Evolutionary conservation across 192 early-diverging fungal genomes (phyloP).

Genomic region (Lunasporangiospora selenospora): DNA sequence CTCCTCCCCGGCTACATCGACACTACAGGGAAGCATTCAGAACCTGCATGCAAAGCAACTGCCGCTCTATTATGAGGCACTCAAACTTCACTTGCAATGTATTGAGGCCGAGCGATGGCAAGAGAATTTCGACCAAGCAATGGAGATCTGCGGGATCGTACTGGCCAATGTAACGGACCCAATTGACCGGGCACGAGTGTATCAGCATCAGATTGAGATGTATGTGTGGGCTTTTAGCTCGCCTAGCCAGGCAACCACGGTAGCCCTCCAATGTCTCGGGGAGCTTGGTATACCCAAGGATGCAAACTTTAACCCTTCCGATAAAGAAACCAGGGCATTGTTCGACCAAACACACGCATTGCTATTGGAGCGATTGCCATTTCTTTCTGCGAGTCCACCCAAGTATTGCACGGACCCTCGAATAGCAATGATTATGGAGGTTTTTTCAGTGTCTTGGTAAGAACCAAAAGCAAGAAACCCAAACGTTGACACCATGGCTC

Average conservation of each 20-base stretch:
- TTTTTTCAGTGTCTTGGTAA: constrained; percentile 27
- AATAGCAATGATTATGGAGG: constrained; percentile 44
- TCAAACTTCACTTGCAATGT: constrained; percentile 39
- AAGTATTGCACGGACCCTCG: constrained; percentile 16
- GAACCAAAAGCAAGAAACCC: too few species aligned
- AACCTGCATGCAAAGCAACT: not conserved
- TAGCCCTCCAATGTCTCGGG: constrained; percentile 22
- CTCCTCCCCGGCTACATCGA: not conserved
- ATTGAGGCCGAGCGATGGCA: constrained; percentile 46
- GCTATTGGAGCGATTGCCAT: constrained; percentile 27
- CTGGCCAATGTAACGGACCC: constrained; percentile 28
- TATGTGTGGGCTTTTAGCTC: constrained; percentile 38
- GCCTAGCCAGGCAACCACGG: constrained; percentile 11
- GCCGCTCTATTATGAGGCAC: constrained; percentile 26
- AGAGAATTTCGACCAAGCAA: constrained; percentile 39
- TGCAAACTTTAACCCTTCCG: constrained; percentile 12
- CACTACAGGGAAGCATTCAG: not conserved
- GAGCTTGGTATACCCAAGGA: constrained; percentile 23
- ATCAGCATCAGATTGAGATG: constrained; percentile 47
- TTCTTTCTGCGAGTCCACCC: constrained; percentile 15
- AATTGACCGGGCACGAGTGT: constrained; percentile 34
- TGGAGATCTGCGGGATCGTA: constrained; percentile 31
- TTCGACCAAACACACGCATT: constrained; percentile 26
- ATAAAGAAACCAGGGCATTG: constrained; percentile 14
- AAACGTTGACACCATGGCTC: too few species aligned